These are phyloP conservation scores for Miscanthus lutarioriparius DNA, from an alignment of 176 grass and related monocot genomes.

Conservation along the genomic window DNA sequence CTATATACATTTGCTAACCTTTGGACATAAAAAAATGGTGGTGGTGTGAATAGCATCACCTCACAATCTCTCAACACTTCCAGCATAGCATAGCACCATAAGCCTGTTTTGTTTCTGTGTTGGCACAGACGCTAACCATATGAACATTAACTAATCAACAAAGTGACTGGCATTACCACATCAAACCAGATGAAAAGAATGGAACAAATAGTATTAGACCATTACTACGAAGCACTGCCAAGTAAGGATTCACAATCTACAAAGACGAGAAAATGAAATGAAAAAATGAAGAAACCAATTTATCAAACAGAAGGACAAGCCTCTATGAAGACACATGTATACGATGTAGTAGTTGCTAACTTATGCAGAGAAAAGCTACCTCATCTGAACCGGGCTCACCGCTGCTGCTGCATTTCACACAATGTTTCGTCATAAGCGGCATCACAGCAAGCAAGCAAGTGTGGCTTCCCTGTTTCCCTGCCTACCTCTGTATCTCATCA, in stretches of 20 bases:
- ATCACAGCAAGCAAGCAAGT: not conserved
- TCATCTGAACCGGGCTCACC: not conserved
- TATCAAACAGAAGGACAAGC: slow-evolving; percentile 35
- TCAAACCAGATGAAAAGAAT: slow-evolving; percentile 28
- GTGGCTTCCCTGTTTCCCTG: too few relatives aligned
- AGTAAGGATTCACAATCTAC: slow-evolving; percentile 57
- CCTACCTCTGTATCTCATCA: slow-evolving; percentile 17
- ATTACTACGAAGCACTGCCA: slow-evolving; percentile 32
- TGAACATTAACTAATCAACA: not conserved
- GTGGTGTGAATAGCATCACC: not conserved
- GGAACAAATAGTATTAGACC: slow-evolving; percentile 41
- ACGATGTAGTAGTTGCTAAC: slow-evolving; percentile 40
- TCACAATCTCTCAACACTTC: not conserved
- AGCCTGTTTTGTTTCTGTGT: not conserved
- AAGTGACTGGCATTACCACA: slow-evolving; percentile 17
- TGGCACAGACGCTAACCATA: slow-evolving; percentile 7
- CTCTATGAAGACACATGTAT: slow-evolving; percentile 38
- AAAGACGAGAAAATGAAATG: slow-evolving; percentile 27
- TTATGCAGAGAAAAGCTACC: slow-evolving; percentile 32
- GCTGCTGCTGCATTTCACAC: not conserved
- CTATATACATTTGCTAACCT: not conserved
- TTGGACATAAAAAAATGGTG: not conserved
- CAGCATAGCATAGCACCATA: not conserved
- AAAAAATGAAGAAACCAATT: slow-evolving; percentile 35
- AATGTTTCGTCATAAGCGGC: not conserved